These are phyloP conservation scores for Candida piceae DNA, from an alignment of 805 yeast species.

Conservation along the genomic window DNA sequence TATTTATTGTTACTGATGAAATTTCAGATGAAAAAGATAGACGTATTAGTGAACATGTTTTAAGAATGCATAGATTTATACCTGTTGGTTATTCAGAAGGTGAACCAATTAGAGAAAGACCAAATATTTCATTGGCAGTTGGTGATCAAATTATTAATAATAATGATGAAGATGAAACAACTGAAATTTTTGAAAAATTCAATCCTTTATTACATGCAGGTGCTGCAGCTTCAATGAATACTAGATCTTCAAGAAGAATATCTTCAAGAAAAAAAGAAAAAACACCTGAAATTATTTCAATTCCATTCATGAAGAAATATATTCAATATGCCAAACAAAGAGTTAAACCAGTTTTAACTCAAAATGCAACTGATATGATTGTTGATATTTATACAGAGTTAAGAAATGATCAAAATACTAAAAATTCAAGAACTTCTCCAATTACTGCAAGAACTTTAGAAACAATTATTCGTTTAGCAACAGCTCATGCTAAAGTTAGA, in stretches of 20 bases:
- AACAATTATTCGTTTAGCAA: constrained; percentile 87
- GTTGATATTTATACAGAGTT: constrained; percentile 75
- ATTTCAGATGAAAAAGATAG: constrained; percentile 82
- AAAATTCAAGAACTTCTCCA: constrained; percentile 78
- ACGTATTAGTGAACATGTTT: constrained; percentile 86
- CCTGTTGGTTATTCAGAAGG: constrained; percentile 91
- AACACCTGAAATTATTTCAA: constrained; percentile 53
- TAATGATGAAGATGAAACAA: constrained; percentile 42
- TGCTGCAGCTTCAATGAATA: constrained; percentile 42
- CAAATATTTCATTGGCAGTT: constrained; percentile 68
- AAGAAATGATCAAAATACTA: constrained; percentile 64
- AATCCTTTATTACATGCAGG: constrained; percentile 81
- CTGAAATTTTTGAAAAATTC: constrained; percentile 77
- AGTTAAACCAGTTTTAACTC: constrained; percentile 72
- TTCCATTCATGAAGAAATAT: constrained; percentile 86
- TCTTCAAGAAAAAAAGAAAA: constrained; percentile 27
- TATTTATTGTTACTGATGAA: constrained; percentile 95
- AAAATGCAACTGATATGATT: constrained; percentile 73
- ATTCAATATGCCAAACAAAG: constrained; percentile 91
- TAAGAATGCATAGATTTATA: constrained; percentile 85
- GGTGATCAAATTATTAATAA: constrained; percentile 56
- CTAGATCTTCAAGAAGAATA: constrained; percentile 7
- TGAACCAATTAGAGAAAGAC: constrained; percentile 81
- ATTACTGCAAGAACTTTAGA: constrained; percentile 98
- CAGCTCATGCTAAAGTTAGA: constrained; percentile 97